phyloP scores from a whole-genome alignment of 176 grass and related monocot species.

The Aegilops umbellulata region DNA sequence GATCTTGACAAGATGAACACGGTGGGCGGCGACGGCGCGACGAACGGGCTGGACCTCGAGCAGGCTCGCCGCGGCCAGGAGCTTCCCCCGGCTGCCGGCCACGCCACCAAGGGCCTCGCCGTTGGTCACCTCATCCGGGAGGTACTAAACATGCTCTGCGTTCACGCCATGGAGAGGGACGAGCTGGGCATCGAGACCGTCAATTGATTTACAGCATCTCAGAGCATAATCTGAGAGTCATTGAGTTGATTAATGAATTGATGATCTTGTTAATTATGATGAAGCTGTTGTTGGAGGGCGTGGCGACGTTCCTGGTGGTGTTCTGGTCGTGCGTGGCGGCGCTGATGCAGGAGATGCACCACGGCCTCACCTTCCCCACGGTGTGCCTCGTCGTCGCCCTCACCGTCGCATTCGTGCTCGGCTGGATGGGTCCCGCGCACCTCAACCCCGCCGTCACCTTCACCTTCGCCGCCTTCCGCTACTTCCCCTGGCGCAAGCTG shows the following conservation, averaged over 20 bases:
- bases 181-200: neutral
- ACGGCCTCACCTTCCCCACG: conserved; percentile 28
- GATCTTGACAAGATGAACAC: neutral
- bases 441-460: conserved; percentile 61
- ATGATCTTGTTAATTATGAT: neutral
- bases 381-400: conserved; percentile 43
- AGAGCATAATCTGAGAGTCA: neutral
- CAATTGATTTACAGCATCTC: too few species aligned
- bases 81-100: neutral
- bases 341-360: conserved; percentile 53
- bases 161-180: neutral
- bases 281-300: conserved; percentile 28
- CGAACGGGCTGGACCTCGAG: neutral
- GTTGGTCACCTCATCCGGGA: conserved; percentile 17
- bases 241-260: neutral
- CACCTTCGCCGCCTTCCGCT: conserved; percentile 51
- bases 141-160: neutral
- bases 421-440: conserved; percentile 47
- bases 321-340: conserved; percentile 49
- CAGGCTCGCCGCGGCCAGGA: neutral
- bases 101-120: conserved; percentile 16
- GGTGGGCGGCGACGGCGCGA: neutral
- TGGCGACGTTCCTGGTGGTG: conserved; percentile 40
- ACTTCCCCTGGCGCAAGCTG: conserved; percentile 31
- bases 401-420: conserved; percentile 47